Evolutionary conservation across 2,329 filamentous ascomycete genomes (phyloP).

Genomic region (Pseudopithomyces maydicus): DNA sequence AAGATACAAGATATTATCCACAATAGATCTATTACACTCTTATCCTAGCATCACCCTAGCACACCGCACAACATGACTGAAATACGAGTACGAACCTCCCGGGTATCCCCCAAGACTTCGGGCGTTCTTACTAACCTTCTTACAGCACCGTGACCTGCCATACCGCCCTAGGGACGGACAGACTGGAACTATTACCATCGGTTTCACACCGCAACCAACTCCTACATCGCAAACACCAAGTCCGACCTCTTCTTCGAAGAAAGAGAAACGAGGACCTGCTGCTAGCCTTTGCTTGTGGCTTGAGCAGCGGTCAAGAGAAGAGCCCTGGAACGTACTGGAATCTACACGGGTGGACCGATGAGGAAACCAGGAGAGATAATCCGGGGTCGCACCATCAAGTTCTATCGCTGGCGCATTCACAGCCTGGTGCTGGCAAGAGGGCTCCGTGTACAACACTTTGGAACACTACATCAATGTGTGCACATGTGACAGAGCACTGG

Average conservation of each 20-base stretch:
- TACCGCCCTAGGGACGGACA: too few species aligned
- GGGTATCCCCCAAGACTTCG: not conserved
- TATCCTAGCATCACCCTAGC: not conserved
- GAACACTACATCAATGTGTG: too few species aligned
- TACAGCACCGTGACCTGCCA: not conserved
- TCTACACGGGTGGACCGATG: conserved; percentile 7
- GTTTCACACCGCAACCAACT: not conserved
- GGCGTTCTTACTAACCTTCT: not conserved
- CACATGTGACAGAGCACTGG: too few species aligned
- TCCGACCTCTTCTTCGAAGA: not conserved
- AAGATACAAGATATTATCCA: too few species aligned
- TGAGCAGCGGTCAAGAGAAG: conserved; percentile 13
- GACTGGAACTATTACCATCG: not conserved
- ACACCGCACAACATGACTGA: not conserved
- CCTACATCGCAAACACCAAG: not conserved
- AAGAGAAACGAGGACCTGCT: not conserved
- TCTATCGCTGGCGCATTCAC: too few species aligned
- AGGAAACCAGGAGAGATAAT: not conserved
- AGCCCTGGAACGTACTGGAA: conserved; percentile 21
- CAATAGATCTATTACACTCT: too few species aligned
- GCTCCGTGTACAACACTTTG: too few species aligned
- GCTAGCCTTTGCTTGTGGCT: conserved; percentile 18
- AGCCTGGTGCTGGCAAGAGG: too few species aligned
- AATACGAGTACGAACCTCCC: not conserved
- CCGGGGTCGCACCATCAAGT: too few species aligned